Conservation (phyloP, 1,284 basidiomycete species). For the Fomitopsis pinicola region DNA sequence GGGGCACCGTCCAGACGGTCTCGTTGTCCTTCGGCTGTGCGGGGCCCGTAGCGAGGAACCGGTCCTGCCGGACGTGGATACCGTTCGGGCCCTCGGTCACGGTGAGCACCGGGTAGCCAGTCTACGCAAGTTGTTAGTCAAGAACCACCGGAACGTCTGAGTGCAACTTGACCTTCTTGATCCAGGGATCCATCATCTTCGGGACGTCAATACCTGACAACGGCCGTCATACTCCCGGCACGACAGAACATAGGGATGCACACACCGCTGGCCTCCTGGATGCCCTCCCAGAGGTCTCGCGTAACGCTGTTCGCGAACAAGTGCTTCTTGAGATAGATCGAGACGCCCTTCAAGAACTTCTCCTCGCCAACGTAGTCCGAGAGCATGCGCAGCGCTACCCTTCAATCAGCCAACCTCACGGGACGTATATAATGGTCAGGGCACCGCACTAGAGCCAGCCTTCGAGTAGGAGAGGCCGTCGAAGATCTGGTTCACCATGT, state of each 20-base stretch:
- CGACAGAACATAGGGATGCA: not conserved
- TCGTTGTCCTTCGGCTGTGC: conserved; percentile 82
- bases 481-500: conserved; percentile 88
- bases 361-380: conserved; percentile 88
- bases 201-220: conserved; percentile 65
- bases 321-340: conserved; percentile 88
- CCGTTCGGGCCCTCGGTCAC: conserved; percentile 76
- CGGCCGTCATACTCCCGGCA: not conserved
- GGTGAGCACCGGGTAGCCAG: conserved; percentile 85
- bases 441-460: conserved; percentile 65
- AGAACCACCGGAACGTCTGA: not conserved
- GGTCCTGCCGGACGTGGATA: conserved; percentile 82
- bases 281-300: conserved; percentile 87
- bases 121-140: conserved; percentile 31
- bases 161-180: conserved; percentile 58
- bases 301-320: conserved; percentile 85
- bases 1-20: conserved; percentile 87
- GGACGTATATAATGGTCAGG: not conserved
- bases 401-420: not conserved
- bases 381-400: conserved; percentile 88
- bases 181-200: conserved; percentile 90
- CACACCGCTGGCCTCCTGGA: conserved; percentile 67
- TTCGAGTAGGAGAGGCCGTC: conserved; percentile 86
- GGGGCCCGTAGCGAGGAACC: conserved; percentile 87
- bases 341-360: conserved; percentile 82